Base-by-base conservation (phyloP, 78 protist genomes). In the Neovahlkampfia damariscottae region DNA sequence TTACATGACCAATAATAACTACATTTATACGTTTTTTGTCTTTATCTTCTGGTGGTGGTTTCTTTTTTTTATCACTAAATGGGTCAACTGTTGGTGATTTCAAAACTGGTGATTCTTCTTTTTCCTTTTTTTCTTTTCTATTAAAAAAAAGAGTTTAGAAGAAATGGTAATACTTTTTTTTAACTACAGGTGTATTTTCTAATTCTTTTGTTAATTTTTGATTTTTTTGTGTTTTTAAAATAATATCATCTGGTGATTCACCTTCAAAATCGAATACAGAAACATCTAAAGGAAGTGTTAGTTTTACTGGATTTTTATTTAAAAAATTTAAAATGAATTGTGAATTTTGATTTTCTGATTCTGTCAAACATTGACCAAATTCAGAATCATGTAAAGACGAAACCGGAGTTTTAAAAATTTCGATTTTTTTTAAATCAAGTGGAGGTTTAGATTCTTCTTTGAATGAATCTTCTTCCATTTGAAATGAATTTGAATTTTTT, bases 1-100 rank as follows among this genome's bases (percentile, higher is more conserved):
- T n/a, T 5, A 80, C 83, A 5, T 80, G 83, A 28, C 83, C 83
- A 28, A 74, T 39, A 30, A 78, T 8, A 32, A 78, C 82, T 66
- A 78, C 75, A 5, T 5, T 5, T 37, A 71, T 9, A 10, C 50
- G 50, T 2, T 31, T 31, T 35, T 35, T 35, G 75, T 2, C 75
- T 37, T 10, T 41, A 5, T 71, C 75, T 50, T 50, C 34, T 50
- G 62, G 62, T 50, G 62, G 62, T 50, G 62, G 34, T 50, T 50
- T 50, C 34, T n/a, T 19, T 50, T 19, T 19, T n/a, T 19, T 50
- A 19, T 19, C 34, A 50, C 34, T 50, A 19, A 50, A n/a, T 19
- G 62, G 62, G 62, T 19, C 19, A 19, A 19, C 19, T 50, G 62
- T 50, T 50, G 62, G 19, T 50, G 62, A n/a, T 50, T 19, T 50